Evolutionary conservation across 148 eudicot species (phyloP).

Genomic region (Amaranthus hypochondriacus): DNA sequence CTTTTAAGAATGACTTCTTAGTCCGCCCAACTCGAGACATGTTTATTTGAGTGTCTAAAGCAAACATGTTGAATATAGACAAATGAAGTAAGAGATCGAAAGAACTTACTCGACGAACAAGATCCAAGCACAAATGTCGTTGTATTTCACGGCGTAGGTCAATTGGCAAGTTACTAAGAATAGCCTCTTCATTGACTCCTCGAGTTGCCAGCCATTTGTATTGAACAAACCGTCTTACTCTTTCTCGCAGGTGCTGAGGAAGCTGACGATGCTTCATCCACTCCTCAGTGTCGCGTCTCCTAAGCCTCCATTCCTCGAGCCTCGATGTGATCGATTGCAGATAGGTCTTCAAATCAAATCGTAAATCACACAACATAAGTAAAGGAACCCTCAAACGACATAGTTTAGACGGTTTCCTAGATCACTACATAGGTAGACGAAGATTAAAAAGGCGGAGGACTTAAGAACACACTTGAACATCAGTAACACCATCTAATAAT

Average conservation of each 20-base stretch:
- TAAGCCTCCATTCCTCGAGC: conserved; percentile 92
- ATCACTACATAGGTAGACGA: background rate
- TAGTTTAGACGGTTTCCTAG: background rate
- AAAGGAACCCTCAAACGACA: background rate
- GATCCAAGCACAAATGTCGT: conserved; percentile 75
- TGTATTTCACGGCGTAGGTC: conserved; percentile 85
- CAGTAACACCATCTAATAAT: background rate
- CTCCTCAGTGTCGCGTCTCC: conserved; percentile 78
- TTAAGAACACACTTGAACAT: background rate
- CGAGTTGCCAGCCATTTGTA: conserved; percentile 89
- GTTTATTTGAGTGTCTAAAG: too few species aligned
- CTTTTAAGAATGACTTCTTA: too few species aligned
- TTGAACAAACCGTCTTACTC: conserved; percentile 65
- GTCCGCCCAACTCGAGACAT: too few species aligned
- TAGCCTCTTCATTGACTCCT: conserved; percentile 79
- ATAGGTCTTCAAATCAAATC: conserved; percentile 49
- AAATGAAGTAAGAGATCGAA: background rate
- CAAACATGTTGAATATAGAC: background rate
- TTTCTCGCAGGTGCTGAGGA: conserved; percentile 51
- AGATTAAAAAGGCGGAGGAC: background rate
- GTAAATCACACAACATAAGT: conserved; percentile 5
- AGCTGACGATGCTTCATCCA: conserved; percentile 95
- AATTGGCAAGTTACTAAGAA: conserved; percentile 55
- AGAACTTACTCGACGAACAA: conserved; percentile 70
- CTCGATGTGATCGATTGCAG: conserved; percentile 81